phyloP scores from a whole-genome alignment of 495 filamentous ascomycete genomes.

The Talaromyces nanjingensis region DNA sequence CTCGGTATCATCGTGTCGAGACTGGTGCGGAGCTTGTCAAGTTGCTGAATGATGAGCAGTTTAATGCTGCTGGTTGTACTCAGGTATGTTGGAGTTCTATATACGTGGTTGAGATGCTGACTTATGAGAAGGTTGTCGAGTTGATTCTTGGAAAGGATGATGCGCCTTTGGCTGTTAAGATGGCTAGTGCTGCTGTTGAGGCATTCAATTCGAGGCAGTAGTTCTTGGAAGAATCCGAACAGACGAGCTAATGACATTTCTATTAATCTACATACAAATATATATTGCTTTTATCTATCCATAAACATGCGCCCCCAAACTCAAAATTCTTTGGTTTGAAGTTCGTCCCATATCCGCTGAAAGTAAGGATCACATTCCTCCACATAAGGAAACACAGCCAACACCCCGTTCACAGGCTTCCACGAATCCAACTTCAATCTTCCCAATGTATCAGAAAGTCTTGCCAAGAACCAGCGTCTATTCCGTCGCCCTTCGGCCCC shows the following conservation, averaged over 20 bases:
- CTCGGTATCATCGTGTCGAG: background rate
- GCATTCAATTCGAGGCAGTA: background rate
- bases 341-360: background rate
- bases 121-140: background rate
- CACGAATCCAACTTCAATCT: background rate
- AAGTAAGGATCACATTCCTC: background rate
- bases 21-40: constrained; percentile 5
- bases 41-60: background rate
- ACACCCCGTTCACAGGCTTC: background rate
- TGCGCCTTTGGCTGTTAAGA: constrained; percentile 1
- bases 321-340: background rate
- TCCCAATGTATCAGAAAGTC: background rate
- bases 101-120: background rate
- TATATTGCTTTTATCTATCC: background rate
- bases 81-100: background rate
- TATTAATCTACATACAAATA: background rate
- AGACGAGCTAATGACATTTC: background rate
- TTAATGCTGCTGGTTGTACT: constrained; percentile 2
- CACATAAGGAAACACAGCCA: background rate
- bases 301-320: background rate
- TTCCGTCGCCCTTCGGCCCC: background rate
- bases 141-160: background rate
- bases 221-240: background rate
- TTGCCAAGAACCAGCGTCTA: background rate
- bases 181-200: background rate